Base-by-base conservation (phyloP, 2,329 filamentous ascomycete species). In the Colletotrichum lindemuthianum region DNA sequence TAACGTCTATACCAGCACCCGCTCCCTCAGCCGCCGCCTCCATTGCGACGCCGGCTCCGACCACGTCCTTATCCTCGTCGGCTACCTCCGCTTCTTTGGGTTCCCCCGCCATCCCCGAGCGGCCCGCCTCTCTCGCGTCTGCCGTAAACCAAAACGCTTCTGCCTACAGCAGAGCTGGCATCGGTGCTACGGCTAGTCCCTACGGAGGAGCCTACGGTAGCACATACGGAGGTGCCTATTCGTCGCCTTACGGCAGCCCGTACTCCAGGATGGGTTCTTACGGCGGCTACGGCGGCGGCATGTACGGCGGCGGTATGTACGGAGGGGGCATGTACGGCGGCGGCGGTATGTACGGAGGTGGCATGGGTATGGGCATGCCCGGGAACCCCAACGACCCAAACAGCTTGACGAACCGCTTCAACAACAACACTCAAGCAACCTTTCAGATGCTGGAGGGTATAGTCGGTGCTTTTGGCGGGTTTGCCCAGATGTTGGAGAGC, bases 361-460 rank as follows among this genome's bases (percentile, higher is more conserved):
- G 79, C 70, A 80, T 82, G 76, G 74, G 76, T 54, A 72, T 72
- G 70, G 54, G 72, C 36, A 80, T 76, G 68, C 70, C 72, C n/a
- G 80, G 75, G 36, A 74, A 92, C 74, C 91, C 92, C 34, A 96
- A 96, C 75, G 93, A 97, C 76, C 92, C 93, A 34, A 93, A 96
- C 77, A 97, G 93, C 78, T 82, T 99, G 76, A 97, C 95, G n/a
- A 92, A 96, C 75, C 91, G 92, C 57, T 97, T 98, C 83, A 92
- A 90, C 75, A 94, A 97, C 77, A 96, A 92, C 81, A 99, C 96
- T 0, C 92, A 96, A 72, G 92, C 95, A 10, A 99, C 96, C 0
- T 99, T 99, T 75, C 96, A 98, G 82, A 93, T 99, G 85, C 93
- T 99, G 55, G 96, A 99, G 81, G 96, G 94, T 71, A 92, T 99